Conservation (phyloP, 1,284 basidiomycete species). For the Ceratobasidium theobromae region DNA sequence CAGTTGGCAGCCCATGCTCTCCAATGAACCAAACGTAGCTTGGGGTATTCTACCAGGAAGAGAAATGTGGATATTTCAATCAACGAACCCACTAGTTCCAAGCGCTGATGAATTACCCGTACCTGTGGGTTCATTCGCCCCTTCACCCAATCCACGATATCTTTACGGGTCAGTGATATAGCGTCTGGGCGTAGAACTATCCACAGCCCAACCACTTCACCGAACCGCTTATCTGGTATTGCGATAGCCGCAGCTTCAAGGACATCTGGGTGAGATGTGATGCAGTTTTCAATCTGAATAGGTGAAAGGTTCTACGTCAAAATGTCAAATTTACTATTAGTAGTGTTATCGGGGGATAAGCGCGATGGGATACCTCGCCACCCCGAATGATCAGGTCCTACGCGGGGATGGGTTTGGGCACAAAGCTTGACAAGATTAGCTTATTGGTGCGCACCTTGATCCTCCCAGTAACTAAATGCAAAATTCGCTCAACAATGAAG, state of each 20-base stretch:
- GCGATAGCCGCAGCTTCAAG: conserved; percentile 73
- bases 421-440: background rate
- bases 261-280: conserved; percentile 63
- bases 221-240: conserved; percentile 68
- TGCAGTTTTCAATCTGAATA: conserved; percentile 78
- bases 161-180: conserved; percentile 49
- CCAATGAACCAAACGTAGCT: conserved; percentile 81
- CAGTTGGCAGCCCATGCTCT: conserved; percentile 56
- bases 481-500: background rate
- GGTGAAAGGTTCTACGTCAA: conserved; percentile 78
- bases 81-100: background rate
- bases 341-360: background rate
- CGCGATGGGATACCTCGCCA: conserved; percentile 60
- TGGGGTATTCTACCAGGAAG: conserved; percentile 61
- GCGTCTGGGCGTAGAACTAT: conserved; percentile 52
- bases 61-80: background rate
- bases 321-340: background rate
- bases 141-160: conserved; percentile 56
- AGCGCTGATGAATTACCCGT: conserved; percentile 34
- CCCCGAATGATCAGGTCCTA: conserved; percentile 87
- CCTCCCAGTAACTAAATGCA: conserved; percentile 65
- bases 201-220: conserved; percentile 80
- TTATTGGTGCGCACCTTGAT: conserved; percentile 56
- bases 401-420: background rate
- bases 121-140: conserved; percentile 75